Conservation (phyloP, 257 asterid species). For the Solanum clarkiae region DNA sequence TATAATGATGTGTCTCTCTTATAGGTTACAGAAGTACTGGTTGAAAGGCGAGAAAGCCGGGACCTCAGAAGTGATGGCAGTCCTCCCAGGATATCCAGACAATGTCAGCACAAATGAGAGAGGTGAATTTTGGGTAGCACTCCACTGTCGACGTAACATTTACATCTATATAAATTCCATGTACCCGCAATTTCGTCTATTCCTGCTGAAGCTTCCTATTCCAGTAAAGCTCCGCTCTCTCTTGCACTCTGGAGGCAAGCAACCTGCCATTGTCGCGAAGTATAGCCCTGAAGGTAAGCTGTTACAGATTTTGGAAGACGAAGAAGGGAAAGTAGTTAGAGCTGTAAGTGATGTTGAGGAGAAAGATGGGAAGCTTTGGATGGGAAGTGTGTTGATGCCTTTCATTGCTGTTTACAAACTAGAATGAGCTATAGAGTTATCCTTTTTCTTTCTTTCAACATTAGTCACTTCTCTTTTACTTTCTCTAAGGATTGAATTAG, state of each 20-base stretch:
- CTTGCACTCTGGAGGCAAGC: slow-evolving; percentile 62
- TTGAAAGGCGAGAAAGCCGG: slow-evolving; percentile 77
- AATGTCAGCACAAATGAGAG: slow-evolving; percentile 63
- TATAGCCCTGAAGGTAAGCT: slow-evolving; percentile 77
- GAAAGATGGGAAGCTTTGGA: slow-evolving; percentile 84
- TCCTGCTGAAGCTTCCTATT: slow-evolving; percentile 71
- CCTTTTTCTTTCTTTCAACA: not conserved
- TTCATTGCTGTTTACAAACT: slow-evolving; percentile 62
- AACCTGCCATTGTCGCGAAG: slow-evolving; percentile 45
- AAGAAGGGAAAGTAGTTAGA: slow-evolving; percentile 70
- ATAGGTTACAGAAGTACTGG: slow-evolving; percentile 76
- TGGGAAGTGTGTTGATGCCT: slow-evolving; percentile 89
- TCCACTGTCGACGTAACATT: slow-evolving; percentile 53
- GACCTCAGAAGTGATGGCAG: slow-evolving; percentile 52
- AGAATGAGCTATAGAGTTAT: not conserved
- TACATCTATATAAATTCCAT: slow-evolving; percentile 35
- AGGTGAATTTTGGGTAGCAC: slow-evolving; percentile 91
- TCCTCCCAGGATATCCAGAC: slow-evolving; percentile 79
- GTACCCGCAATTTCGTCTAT: slow-evolving; percentile 33
- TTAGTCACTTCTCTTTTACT: not conserved
- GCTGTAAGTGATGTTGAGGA: slow-evolving; percentile 89
- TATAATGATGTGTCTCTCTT: not conserved
- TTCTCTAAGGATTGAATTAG: not conserved
- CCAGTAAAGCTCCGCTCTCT: slow-evolving; percentile 46
- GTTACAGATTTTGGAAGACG: slow-evolving; percentile 54